Conservation (phyloP, 352 stramenopile species). For the Phytophthora hybrid region DNA sequence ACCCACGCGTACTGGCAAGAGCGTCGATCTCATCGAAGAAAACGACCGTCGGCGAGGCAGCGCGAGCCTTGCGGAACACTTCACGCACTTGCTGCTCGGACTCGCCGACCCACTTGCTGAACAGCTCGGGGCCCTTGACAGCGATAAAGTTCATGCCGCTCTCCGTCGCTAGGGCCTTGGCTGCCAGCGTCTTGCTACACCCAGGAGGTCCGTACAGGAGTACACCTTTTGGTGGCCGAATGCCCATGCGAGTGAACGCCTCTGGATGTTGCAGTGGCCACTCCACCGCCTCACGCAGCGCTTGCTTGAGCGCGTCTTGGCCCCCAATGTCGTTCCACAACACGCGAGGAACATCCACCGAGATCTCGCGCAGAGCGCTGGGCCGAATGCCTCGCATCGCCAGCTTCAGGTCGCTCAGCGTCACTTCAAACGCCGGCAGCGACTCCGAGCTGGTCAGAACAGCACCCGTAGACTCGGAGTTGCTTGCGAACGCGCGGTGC, state of each 20-base stretch:
- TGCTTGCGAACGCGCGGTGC: slow-evolving; percentile 45
- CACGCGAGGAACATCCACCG: too few species aligned
- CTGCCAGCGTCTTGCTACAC: slow-evolving; percentile 99
- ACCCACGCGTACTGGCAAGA: slow-evolving; percentile 89
- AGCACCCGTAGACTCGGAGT: too few species aligned
- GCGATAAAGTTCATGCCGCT: slow-evolving; percentile 99
- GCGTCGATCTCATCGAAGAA: slow-evolving; percentile 99
- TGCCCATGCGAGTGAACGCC: slow-evolving; percentile 98
- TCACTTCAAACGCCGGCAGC: slow-evolving; percentile 58
- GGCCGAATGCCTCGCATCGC: slow-evolving; percentile 94
- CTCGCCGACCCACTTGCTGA: slow-evolving; percentile 99
- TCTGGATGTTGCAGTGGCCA: slow-evolving; percentile 97
- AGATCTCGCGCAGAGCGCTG: slow-evolving; percentile 96
- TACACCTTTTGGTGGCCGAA: slow-evolving; percentile 96
- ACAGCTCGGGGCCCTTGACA: slow-evolving; percentile 98
- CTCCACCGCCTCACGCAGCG: too few species aligned
- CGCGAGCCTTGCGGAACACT: slow-evolving; percentile 95
- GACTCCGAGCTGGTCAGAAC: too few species aligned
- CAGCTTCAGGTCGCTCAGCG: slow-evolving; percentile 89
- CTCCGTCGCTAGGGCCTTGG: slow-evolving; percentile 99
- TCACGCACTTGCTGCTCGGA: slow-evolving; percentile 96
- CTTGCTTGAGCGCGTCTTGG: too few species aligned
- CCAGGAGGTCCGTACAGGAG: slow-evolving; percentile 98
- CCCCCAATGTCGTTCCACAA: too few species aligned
- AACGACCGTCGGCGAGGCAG: slow-evolving; percentile 94